Evolutionary conservation across 352 stramenopile genomes (phyloP).

Genomic region (Globisporangium viniferum): DNA sequence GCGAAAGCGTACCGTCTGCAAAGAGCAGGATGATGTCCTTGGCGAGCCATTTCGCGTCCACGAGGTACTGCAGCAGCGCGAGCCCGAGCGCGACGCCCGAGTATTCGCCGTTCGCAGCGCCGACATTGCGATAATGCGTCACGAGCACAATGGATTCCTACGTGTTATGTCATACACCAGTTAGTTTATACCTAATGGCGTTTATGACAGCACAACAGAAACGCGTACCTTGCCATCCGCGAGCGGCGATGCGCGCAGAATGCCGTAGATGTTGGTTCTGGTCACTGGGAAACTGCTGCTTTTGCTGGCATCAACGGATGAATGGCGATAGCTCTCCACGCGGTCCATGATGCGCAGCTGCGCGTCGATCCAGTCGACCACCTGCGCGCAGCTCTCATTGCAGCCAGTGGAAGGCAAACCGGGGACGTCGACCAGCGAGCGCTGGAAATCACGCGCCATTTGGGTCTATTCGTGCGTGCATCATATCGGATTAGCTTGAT

Average conservation of each 20-base stretch:
- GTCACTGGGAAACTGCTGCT: conserved; percentile 8
- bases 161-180: background rate
- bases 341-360: conserved; percentile 50
- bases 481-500: background rate
- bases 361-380: conserved; percentile 60
- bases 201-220: background rate
- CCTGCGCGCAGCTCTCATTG: conserved; percentile 35
- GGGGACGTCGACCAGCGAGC: conserved; percentile 33
- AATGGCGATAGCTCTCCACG: conserved; percentile 58
- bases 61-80: conserved; percentile 57
- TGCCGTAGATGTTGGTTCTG: conserved; percentile 74
- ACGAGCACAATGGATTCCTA: conserved; percentile 67
- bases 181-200: conserved; percentile 3
- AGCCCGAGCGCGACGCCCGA: conserved; percentile 59
- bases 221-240: conserved; percentile 61
- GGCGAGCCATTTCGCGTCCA: conserved; percentile 66
- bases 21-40: conserved; percentile 83
- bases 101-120: conserved; percentile 32
- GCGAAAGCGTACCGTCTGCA: conserved; percentile 46
- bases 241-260: conserved; percentile 68
- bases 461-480: background rate
- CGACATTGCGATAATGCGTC: conserved; percentile 66
- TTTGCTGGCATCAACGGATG: conserved; percentile 25
- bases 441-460: conserved; percentile 26
- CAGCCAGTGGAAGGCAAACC: conserved; percentile 34